Base-by-base conservation (phyloP, 1,284 basidiomycete species). In the Meripilus lineatus region DNA sequence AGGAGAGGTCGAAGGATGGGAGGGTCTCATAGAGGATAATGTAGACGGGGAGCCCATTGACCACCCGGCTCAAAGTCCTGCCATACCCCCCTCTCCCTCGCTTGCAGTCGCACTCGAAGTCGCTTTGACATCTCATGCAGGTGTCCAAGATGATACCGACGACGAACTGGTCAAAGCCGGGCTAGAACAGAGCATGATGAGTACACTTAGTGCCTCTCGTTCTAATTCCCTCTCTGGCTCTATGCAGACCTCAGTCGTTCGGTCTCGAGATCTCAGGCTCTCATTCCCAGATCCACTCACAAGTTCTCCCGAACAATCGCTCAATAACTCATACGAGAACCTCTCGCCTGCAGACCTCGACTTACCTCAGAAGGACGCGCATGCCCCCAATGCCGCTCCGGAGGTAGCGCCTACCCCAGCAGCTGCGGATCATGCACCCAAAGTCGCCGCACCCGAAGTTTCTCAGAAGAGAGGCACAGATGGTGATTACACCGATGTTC, bases 271-370 rank as follows among this genome's bases (percentile, higher is more conserved):
- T 64, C 73, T 88, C 50, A 75, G 81, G 52, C 63, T 87, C 44
- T 88, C 84, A 26, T 87, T 87, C 65, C 84, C 84, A 36, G 84
- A 87, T 65, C 84, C 84, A 48, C 72, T 88, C 57, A 79, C 76
- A 47, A 83, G 79, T 59, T 80, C 78, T 44, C 71, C 68, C 52
- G 72, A 77, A 60, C 72, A 79, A 24, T 52, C 51, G 45, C 62
- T 81, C 50, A 70, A 71, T 54, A 66, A 68, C 48, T 76, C 77
- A 15, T 77, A 71, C 57, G 74, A 77, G 53, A 64, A 70, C 36
- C 64, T 76, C 45, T 52, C 58, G 25, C 59, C 63, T 38, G 63
- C 66, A 20, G 64, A 67, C 32, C 49, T 49, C 23, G 53, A 54
- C 13, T 22, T 45, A 28, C 48, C 48, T 8, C 44, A 50, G 10